These are phyloP conservation scores for Arthrinium phaeospermum DNA, from an alignment of 2,329 filamentous ascomycete genomes.

Conservation along the genomic window DNA sequence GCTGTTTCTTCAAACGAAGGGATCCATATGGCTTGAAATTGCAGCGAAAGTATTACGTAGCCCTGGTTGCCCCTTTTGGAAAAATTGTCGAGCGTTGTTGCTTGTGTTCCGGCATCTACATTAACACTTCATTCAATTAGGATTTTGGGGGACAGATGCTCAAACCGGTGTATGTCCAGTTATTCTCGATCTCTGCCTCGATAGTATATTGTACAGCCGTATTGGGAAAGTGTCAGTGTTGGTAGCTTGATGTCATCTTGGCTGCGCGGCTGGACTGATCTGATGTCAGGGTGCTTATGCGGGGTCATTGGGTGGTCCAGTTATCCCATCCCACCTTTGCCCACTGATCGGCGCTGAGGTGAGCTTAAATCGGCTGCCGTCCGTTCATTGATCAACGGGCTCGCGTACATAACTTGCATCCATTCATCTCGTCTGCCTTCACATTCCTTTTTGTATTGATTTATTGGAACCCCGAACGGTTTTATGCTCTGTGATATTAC, in stretches of 20 bases:
- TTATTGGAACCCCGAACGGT: not conserved
- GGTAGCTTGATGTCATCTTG: not conserved
- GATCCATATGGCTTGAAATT: no score
- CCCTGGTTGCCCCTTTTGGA: not conserved
- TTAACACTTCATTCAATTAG: not conserved
- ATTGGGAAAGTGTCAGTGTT: not conserved
- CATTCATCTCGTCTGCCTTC: not conserved
- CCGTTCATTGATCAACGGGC: not conserved
- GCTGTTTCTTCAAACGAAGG: not conserved
- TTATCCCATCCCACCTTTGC: not conserved
- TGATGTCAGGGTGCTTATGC: constrained; percentile 10
- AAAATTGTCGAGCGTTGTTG: not conserved
- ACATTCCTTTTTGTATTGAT: not conserved
- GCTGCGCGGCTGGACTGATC: not conserved
- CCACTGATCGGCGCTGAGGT: constrained; percentile 12
- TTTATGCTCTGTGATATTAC: not conserved
- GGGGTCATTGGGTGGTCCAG: not conserved
- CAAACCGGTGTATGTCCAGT: no score
- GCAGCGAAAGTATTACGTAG: not conserved
- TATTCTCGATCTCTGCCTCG: no score
- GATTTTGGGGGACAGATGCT: no score
- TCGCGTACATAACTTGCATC: not conserved
- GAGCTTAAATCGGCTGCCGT: constrained; percentile 4
- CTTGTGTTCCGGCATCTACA: not conserved
- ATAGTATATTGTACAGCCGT: not conserved